These are phyloP conservation scores for Fomitopsis schrenkii DNA, from an alignment of 1,284 basidiomycete genomes.

Conservation along the genomic window DNA sequence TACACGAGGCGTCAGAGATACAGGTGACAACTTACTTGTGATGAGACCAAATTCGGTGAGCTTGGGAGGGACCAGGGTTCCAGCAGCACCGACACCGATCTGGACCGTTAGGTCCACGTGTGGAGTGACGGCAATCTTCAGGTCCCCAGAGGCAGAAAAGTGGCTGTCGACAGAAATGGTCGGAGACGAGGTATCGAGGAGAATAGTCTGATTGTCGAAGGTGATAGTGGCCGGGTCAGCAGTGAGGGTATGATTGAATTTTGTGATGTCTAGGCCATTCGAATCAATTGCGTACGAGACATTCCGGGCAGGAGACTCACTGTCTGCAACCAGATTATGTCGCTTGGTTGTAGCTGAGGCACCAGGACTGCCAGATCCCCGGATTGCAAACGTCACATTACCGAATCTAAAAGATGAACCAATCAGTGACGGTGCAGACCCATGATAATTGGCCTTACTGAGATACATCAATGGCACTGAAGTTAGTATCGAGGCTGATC, in stretches of 20 bases:
- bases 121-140: constrained; percentile 37
- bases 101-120: constrained; percentile 32
- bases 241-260: constrained; percentile 20
- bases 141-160: constrained; percentile 25
- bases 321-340: not conserved
- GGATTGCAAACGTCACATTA: constrained; percentile 35
- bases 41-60: constrained; percentile 30
- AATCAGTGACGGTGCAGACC: too few relatives aligned
- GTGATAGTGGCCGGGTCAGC: constrained; percentile 23
- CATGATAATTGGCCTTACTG: constrained; percentile 14
- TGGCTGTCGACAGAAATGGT: constrained; percentile 14
- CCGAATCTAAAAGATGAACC: constrained; percentile 21
- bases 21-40: constrained; percentile 16
- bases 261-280: not conserved
- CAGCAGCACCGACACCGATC: constrained; percentile 38
- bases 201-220: constrained; percentile 32
- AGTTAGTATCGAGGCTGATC: constrained; percentile 40
- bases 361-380: constrained; percentile 21
- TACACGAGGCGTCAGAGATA: constrained; percentile 22
- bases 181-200: constrained; percentile 35
- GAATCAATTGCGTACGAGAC: not conserved
- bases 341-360: constrained; percentile 13
- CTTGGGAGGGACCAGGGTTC: constrained; percentile 39
- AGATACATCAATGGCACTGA: constrained; percentile 30
- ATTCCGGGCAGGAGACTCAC: constrained; percentile 1